These are phyloP conservation scores for Choiromyces venosus DNA, from an alignment of 495 filamentous ascomycete genomes.

Conservation along the genomic window DNA sequence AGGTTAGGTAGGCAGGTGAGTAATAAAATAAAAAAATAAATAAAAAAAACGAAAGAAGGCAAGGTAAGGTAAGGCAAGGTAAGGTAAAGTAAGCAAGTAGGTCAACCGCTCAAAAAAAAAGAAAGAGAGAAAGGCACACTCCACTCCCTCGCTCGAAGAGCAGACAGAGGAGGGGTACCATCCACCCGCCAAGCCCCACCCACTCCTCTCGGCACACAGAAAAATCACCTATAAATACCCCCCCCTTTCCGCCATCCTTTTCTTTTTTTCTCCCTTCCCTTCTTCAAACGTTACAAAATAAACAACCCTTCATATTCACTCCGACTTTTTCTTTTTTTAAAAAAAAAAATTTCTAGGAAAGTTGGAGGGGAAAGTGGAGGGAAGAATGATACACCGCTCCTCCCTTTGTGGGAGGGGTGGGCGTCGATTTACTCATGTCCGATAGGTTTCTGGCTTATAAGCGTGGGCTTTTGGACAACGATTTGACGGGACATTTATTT, in stretches of 20 bases:
- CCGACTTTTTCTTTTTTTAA: conserved; percentile 53
- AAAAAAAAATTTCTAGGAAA: conserved; percentile 53
- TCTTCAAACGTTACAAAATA: conserved; percentile 53
- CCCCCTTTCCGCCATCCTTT: conserved; percentile 25
- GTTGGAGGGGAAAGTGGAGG: conserved; percentile 74
- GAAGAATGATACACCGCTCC: conserved; percentile 48
- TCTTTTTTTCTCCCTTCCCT: conserved; percentile 45
- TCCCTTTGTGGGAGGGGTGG: conserved; percentile 21
- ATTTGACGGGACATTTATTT: conserved; percentile 35
- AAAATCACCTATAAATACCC: conserved; percentile 16
- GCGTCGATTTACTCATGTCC: conserved; percentile 36
- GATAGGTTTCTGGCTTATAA: conserved; percentile 14
- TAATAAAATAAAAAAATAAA: no score
- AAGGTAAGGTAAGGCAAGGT: no score
- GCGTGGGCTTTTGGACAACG: conserved; percentile 37
- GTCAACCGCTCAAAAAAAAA: no score
- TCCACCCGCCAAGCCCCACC: conserved; percentile 23
- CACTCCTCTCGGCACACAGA: conserved; percentile 20
- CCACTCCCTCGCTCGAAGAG: no score
- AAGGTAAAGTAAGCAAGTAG: no score
- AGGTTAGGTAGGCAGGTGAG: conserved; percentile 8
- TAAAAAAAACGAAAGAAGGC: no score
- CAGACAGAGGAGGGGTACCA: no score
- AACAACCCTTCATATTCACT: conserved; percentile 77
- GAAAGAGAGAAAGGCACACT: no score